Evolutionary conservation across 768 basidiomycete species (phyloP).

Genomic region (Butyriboletus loyo): DNA sequence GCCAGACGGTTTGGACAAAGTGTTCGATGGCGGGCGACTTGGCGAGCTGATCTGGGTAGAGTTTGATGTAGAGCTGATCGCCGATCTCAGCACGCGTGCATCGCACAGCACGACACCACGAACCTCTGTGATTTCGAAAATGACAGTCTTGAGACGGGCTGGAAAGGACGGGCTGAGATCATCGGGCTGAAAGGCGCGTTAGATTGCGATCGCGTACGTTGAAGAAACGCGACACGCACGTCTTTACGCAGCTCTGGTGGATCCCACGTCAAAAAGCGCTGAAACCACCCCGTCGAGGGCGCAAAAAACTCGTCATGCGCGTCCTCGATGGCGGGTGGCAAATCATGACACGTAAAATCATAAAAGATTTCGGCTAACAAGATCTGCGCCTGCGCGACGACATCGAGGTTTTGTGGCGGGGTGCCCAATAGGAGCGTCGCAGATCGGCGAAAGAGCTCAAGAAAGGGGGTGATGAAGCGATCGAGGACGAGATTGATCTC

Average conservation of each 20-base stretch:
- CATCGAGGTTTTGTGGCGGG: slow-evolving; percentile 39
- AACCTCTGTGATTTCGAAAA: slow-evolving; percentile 90
- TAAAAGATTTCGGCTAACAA: slow-evolving; percentile 85
- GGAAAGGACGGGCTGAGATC: slow-evolving; percentile 81
- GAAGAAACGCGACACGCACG: slow-evolving; percentile 35
- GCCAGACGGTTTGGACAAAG: slow-evolving; percentile 90
- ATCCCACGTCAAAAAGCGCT: slow-evolving; percentile 80
- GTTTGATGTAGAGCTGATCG: slow-evolving; percentile 70
- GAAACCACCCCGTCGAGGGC: slow-evolving; percentile 65
- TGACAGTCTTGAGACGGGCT: slow-evolving; percentile 84
- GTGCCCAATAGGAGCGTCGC: slow-evolving; percentile 47
- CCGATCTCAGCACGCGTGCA: neutral
- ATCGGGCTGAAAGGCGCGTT: slow-evolving; percentile 52
- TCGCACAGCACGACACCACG: neutral
- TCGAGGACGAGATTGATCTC: slow-evolving; percentile 89
- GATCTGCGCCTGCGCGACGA: slow-evolving; percentile 71
- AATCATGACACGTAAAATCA: slow-evolving; percentile 92
- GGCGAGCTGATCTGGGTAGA: slow-evolving; percentile 75
- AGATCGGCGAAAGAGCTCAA: slow-evolving; percentile 75
- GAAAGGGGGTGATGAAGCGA: slow-evolving; percentile 81
- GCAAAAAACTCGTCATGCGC: slow-evolving; percentile 80
- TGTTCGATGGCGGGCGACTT: slow-evolving; percentile 60
- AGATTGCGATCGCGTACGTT: slow-evolving; percentile 7
- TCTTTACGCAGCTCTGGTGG: slow-evolving; percentile 64
- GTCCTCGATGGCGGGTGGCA: slow-evolving; percentile 94